A percentile compares a stretch with the other conserved stretches of the same genome.
phyloP scores from a whole-genome alignment of 78 protist species.

The Planoprotostelium fungivorum region DNA sequence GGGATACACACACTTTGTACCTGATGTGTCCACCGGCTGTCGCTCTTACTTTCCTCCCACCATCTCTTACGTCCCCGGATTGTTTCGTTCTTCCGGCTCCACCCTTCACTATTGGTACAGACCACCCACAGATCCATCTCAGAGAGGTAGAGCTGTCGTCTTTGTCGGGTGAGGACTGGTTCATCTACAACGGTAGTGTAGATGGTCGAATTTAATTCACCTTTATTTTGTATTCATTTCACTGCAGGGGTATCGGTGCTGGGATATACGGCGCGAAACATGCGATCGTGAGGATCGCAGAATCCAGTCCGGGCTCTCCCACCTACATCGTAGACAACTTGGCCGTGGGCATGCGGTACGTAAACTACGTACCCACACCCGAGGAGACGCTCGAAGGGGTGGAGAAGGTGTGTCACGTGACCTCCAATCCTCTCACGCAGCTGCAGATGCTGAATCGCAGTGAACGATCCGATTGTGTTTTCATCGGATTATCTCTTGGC shows the following conservation, averaged over 20 bases:
- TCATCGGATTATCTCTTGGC: neutral
- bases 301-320: neutral
- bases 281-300: neutral
- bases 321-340: neutral
- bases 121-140: neutral
- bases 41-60: neutral
- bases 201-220: neutral
- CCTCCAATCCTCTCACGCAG: neutral
- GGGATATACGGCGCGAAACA: neutral
- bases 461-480: neutral
- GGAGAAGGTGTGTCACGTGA: neutral
- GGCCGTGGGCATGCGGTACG: neutral
- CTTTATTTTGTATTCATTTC: no score
- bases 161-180: neutral
- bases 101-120: neutral
- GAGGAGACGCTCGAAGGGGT: neutral
- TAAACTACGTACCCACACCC: neutral
- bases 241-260: neutral
- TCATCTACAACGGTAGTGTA: neutral
- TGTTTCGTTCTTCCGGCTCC: neutral
- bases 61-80: neutral
- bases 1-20: neutral
- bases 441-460: neutral
- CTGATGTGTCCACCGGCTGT: neutral
- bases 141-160: neutral